Base-by-base conservation (phyloP, 164 flowering plant genomes). In the Hamamelis virginiana region DNA sequence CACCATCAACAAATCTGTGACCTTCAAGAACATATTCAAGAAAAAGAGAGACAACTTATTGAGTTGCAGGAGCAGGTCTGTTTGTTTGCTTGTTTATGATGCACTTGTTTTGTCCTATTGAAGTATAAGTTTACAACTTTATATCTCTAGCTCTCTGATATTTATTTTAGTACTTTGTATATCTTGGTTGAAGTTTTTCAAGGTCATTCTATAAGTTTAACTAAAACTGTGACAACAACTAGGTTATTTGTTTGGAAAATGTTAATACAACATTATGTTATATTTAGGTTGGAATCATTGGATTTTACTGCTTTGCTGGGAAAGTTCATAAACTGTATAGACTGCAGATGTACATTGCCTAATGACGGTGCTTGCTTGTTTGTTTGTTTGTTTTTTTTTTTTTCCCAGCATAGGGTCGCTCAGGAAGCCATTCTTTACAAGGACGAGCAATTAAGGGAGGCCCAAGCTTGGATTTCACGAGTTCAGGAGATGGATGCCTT, bases 1-100 rank as follows among this genome's bases (percentile, higher is more conserved):
- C 87, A 85, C 75, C 79, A 86, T 57, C 82, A 87, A 64, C 91
- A 92, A 79, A 83, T 95, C 47, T 92, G 83, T 79, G 98, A 92
- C 16, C 89, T 95, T 69, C 87, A 91, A 77, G 99, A 90, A 67
- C 96, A 89, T 71, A 72, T 87, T 65, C 91, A 92, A 76, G 98
- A 91, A 66, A 92, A 92, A 76, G 98, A 93, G 59, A 80, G 89
- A 67, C 98, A 85, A 72, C 72, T 83, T 65, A 69, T 85, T 69
- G 98, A 95, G 72, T 71, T 92, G 88, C 96, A 91, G 86, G 99
- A 92, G 48, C 97, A 92, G 96, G 99, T 95, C 18, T 67, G 60
- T 47, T 1, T 50, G 8, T 55, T 68, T 71, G 63, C 44, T 27
- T 13, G 16, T 44, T 48, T 59, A 18, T 41, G 46, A 22, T 21